Percentiles rank a stretch among this genome's conserved stretches.
Conservation (phyloP, 345 rosid genomes). For the Rhodamnia argentea region DNA sequence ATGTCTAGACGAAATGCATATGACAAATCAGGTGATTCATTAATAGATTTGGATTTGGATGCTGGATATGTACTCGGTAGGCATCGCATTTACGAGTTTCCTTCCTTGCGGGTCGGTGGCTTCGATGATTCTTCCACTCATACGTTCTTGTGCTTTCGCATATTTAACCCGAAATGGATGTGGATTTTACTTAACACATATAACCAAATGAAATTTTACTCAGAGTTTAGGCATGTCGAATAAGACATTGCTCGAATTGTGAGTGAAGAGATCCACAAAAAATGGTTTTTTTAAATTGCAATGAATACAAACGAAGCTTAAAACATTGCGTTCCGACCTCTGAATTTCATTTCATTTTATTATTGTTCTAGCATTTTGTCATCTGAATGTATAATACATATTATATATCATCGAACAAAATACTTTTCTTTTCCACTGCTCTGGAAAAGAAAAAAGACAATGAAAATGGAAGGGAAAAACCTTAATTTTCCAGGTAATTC, state of each 20-base stretch:
- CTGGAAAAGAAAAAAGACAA: neutral
- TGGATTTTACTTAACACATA: neutral
- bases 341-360: neutral
- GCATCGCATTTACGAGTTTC: neutral
- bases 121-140: neutral
- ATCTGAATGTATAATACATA: neutral
- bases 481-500: neutral
- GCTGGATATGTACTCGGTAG: neutral
- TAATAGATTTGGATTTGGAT: neutral
- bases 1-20: neutral
- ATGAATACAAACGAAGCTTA: neutral
- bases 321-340: accelerated
- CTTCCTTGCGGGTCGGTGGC: neutral
- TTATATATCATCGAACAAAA: neutral
- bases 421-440: neutral
- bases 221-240: neutral
- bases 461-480: neutral
- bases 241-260: neutral
- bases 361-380: neutral
- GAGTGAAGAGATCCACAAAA: neutral
- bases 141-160: neutral
- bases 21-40: neutral
- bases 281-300: neutral
- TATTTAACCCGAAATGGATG: neutral
- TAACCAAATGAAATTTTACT: neutral